Evolutionary conservation across 2,329 filamentous ascomycete genomes (phyloP).

Genomic region (Pseudocercospora eumusae): DNA sequence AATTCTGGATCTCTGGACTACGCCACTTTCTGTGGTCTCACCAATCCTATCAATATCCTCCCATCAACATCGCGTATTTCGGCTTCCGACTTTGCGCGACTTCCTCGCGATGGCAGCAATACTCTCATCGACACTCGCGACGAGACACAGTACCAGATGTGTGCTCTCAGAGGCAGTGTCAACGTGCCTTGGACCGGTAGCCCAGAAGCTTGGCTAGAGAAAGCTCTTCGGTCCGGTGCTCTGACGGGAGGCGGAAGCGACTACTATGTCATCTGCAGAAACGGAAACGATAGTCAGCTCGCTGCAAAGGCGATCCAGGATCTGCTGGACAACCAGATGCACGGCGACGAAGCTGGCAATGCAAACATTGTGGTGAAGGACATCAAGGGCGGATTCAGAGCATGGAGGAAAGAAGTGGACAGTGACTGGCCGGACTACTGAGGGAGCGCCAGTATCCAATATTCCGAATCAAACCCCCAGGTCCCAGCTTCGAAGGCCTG

Average conservation of each 20-base stretch:
- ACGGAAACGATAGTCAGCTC: constrained; percentile 78
- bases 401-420: constrained; percentile 73
- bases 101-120: constrained; percentile 45
- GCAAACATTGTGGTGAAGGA: constrained; percentile 66
- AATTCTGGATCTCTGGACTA: constrained; percentile 63
- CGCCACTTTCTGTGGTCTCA: constrained; percentile 77
- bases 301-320: constrained; percentile 67
- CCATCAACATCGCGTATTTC: constrained; percentile 66
- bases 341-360: constrained; percentile 31
- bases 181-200: constrained; percentile 69
- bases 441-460: constrained; percentile 19
- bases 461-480: background rate
- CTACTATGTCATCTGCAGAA: constrained; percentile 64
- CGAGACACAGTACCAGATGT: constrained; percentile 80
- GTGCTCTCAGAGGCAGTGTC: constrained; percentile 70
- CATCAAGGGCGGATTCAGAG: constrained; percentile 68
- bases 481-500: no score
- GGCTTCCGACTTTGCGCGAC: constrained; percentile 58
- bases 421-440: constrained; percentile 59
- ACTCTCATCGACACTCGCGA: constrained; percentile 82
- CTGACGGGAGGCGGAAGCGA: constrained; percentile 41
- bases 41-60: constrained; percentile 57
- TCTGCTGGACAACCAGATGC: constrained; percentile 49
- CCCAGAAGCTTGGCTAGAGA: constrained; percentile 37
- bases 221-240: constrained; percentile 29